phyloP scores from a whole-genome alignment of 331 rosid genomes.

The Quercus phellos region DNA sequence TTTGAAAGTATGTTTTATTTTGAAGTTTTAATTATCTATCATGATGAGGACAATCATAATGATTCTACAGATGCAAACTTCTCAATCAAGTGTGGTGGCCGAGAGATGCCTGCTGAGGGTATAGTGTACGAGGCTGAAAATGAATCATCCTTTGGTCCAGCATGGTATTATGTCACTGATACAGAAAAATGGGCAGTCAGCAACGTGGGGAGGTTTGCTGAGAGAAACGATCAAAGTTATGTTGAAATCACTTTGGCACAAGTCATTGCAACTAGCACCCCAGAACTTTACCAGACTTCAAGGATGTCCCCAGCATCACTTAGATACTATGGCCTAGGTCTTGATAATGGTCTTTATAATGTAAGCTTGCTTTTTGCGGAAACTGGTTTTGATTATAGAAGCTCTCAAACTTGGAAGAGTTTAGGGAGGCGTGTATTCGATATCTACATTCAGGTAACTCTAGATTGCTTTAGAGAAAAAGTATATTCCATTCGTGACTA shows the following conservation, averaged over 20 bases:
- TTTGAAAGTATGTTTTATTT: no score
- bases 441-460: slow-evolving; percentile 61
- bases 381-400: slow-evolving; percentile 19
- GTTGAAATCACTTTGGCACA: slow-evolving; percentile 31
- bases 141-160: slow-evolving; percentile 50
- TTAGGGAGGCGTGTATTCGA: slow-evolving; percentile 69
- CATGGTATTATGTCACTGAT: slow-evolving; percentile 48
- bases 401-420: slow-evolving; percentile 47
- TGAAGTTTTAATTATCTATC: no score
- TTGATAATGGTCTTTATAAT: slow-evolving; percentile 73
- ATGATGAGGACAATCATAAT: no score
- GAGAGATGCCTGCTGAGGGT: slow-evolving; percentile 24
- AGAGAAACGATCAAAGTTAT: slow-evolving; percentile 14
- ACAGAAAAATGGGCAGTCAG: slow-evolving; percentile 64
- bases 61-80: slow-evolving; percentile 18
- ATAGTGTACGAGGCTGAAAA: slow-evolving; percentile 40
- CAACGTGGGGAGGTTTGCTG: slow-evolving; percentile 55
- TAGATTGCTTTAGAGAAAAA: no score
- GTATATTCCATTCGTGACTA: no score
- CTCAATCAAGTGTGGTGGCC: slow-evolving; percentile 71
- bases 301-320: slow-evolving; percentile 72
- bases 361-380: slow-evolving; percentile 67
- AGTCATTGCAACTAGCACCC: slow-evolving; percentile 22
- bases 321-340: slow-evolving; percentile 78
- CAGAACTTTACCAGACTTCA: slow-evolving; percentile 58